These are phyloP conservation scores for Saccharomyces hybrid DNA, from an alignment of 1,139 yeast species.

Conservation along the genomic window DNA sequence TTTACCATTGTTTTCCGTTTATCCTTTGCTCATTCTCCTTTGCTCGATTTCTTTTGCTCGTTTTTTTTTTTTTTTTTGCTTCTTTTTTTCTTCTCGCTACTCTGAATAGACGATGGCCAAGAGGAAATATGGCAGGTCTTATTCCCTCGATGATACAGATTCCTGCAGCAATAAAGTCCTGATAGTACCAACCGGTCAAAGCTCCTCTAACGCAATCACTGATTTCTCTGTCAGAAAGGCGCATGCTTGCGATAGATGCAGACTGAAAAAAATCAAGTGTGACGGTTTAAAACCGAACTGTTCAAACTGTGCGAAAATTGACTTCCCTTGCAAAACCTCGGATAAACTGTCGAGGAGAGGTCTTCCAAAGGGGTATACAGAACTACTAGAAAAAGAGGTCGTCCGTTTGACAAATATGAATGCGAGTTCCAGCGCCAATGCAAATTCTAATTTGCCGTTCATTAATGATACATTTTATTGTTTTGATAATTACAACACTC, in stretches of 20 bases:
- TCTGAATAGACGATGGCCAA: neutral
- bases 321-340: conserved; percentile 61
- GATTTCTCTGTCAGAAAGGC: conserved; percentile 32
- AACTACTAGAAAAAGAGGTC: conserved; percentile 57
- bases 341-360: conserved; percentile 68
- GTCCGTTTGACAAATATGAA: conserved; percentile 42
- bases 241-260: conserved; percentile 76
- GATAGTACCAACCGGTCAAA: neutral
- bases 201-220: neutral
- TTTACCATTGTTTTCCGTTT: neutral
- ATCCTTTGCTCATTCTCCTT: neutral
- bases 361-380: conserved; percentile 71
- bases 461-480: conserved; percentile 27
- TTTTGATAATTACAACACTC: conserved; percentile 16
- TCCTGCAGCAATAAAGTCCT: neutral
- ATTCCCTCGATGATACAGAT: neutral
- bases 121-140: conserved; percentile 1
- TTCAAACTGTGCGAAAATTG: conserved; percentile 54
- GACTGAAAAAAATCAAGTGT: conserved; percentile 70
- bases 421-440: neutral
- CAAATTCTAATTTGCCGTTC: conserved; percentile 15
- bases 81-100: neutral
- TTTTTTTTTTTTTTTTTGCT: neutral
- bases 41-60: neutral
- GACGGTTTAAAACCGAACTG: conserved; percentile 64